Evolutionary conservation across 2,329 filamentous ascomycete genomes (phyloP), one percentile per base, ranked within the genome.

Genomic region (Alternaria sp.): DNA sequence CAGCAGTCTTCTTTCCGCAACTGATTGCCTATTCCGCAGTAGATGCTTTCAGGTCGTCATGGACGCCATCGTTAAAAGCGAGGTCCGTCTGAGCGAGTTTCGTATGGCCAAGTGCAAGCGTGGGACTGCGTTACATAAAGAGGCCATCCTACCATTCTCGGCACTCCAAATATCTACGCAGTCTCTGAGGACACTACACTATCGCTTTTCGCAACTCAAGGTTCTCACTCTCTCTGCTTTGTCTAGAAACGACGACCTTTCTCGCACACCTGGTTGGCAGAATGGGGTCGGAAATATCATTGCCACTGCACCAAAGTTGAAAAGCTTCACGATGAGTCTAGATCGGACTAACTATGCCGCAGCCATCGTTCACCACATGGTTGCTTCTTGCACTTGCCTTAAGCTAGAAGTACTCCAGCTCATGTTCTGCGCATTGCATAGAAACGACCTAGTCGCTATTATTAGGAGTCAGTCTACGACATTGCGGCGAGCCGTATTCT

Each of bases 11-110:
- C 58, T 70, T 25, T 64, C 69, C 6, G 61, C 60, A 36, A 53
- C 53, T 8, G 66, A 73, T 45, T 21, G 62, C n/a, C 11, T 63
- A 2, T 74, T 74, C 51, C 69, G 71, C 12, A 52, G 58, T 3
- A 65, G 49, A 30, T 76, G 73, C 47, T 73, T 76, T 28, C 66
- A 65, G 25, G 66, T 66, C 15, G 63, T 77, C 25, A 28, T 76
- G 4, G 63, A 70, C 23, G 70, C 74, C 13, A 53, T 77, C 12
- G 28, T 63, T 8, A 56, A 65, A 11, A 74, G 73, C 59, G 59
- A 62, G 23, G 56, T 71, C 28, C 58, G 58, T 13, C 51, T 77
- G 6, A 50, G 71, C 19, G 66, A 72, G 17, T 69, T 77, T 57
- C 65, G 63, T 12, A 70, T 72, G 61, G 61, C 64, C 23, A 73